Percentiles rank a stretch among this genome's conserved stretches.
Evolutionary conservation across 768 basidiomycete species (phyloP).

Genomic region (Russula foetens): DNA sequence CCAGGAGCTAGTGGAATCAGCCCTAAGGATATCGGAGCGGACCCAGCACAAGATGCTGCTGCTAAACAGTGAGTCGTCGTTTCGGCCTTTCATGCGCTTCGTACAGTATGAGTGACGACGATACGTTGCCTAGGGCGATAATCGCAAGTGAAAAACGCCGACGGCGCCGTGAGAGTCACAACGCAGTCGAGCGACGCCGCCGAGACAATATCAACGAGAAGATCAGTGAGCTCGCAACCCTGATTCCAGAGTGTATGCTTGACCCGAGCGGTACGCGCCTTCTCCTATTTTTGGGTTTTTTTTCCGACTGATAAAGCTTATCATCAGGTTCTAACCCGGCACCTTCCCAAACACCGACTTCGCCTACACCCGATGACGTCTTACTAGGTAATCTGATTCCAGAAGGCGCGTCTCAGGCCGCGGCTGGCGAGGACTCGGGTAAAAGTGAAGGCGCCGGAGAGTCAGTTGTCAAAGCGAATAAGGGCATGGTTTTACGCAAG

Average conservation of each 20-base stretch:
- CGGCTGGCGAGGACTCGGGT: slow-evolving; percentile 20
- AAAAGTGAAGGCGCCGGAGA: slow-evolving; percentile 30
- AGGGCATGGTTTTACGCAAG: slow-evolving; percentile 86
- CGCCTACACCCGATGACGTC: slow-evolving; percentile 20
- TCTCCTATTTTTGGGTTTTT: slow-evolving; percentile 8
- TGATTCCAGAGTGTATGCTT: slow-evolving; percentile 82
- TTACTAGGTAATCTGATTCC: slow-evolving; percentile 18
- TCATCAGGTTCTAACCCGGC: background rate
- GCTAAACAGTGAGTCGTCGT: slow-evolving; percentile 32
- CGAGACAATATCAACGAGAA: slow-evolving; percentile 95
- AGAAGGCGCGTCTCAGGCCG: slow-evolving; percentile 1
- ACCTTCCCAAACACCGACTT: slow-evolving; percentile 18
- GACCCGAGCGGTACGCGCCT: slow-evolving; percentile 40
- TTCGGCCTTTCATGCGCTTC: background rate
- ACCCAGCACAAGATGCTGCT: slow-evolving; percentile 25
- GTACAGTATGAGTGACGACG: background rate
- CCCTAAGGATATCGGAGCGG: slow-evolving; percentile 29
- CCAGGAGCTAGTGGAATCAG: slow-evolving; percentile 25
- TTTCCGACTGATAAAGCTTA: background rate
- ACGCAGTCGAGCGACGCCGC: slow-evolving; percentile 82
- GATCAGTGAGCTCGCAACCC: slow-evolving; percentile 80
- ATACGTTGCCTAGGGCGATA: slow-evolving; percentile 30
- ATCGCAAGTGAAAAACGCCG: slow-evolving; percentile 79
- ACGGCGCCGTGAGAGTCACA: slow-evolving; percentile 78
- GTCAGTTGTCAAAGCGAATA: slow-evolving; percentile 76